Base-by-base conservation (phyloP, 176 grass and related monocot species). In the Secale cereale region DNA sequence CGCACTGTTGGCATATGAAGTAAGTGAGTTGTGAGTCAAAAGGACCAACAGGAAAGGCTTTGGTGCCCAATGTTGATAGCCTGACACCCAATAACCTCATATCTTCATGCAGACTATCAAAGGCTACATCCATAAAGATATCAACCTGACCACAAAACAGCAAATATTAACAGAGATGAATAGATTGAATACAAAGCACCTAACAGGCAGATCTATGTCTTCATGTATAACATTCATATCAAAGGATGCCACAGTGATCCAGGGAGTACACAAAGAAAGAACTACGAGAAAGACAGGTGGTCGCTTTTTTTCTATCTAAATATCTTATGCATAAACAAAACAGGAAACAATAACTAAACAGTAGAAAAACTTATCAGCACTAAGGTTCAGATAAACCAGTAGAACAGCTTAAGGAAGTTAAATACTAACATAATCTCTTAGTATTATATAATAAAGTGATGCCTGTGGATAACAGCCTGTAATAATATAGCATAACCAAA, bases 61-160 rank as follows among this genome's bases (percentile, higher is more conserved):
- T 71, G 14, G 35, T 85, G 63, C 31, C 81, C 61, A 90, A 78
- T 80, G 86, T 66, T 78, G 84, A 91, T 40, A 98, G 67, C 65
- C 65, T 89, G 81, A 41, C 59, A 60, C 75, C 74, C 82, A 98
- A 81, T 80, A 92, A 86, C 73, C 91, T 94, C 76, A 90, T 80
- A 82, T 95, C 92, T 88, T 98, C 89, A 81, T 95, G 93, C 60
- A 98, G 78, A 60, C 91, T 93, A 70, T 85, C 93, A 70, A 98
- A 98, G 80, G 96, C 89, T 67, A 83, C 90, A 90, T 98, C 96
- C 91, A 94, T 79, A 91, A 94, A 98, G 28, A 91, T 91, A 81
- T 98, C 96, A 65, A 95, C 96, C 96, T 98, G 87, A 71, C 64
- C 72, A 86, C 65, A 69, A 60, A 82, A 45, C 13, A 77, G 31